Conservation (phyloP, 2,329 filamentous ascomycete species). For the Aspergillus versicolor region DNA sequence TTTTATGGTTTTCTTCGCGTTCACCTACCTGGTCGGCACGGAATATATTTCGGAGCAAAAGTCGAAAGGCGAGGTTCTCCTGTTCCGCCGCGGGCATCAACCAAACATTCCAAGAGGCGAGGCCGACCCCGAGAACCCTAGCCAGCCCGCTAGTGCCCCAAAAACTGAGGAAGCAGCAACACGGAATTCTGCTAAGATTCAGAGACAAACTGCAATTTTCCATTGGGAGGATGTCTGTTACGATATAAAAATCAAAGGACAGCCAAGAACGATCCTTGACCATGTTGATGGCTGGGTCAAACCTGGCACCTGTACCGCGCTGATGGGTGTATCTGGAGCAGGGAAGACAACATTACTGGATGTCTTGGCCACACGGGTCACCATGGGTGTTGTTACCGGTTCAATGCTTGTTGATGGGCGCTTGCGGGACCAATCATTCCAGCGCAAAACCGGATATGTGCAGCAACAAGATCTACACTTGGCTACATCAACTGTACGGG, state of each 20-base stretch:
- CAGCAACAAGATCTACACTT: slow-evolving; percentile 92
- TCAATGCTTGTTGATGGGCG: slow-evolving; percentile 81
- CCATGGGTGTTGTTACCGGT: slow-evolving; percentile 86
- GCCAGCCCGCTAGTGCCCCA: background rate
- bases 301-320: slow-evolving; percentile 81
- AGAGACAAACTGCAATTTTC: slow-evolving; percentile 73
- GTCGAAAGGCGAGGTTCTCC: slow-evolving; percentile 30
- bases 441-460: slow-evolving; percentile 88
- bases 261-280: slow-evolving; percentile 75
- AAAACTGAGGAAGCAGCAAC: slow-evolving; percentile 3
- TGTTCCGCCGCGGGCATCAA: slow-evolving; percentile 28
- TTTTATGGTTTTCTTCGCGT: slow-evolving; percentile 61
- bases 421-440: slow-evolving; percentile 76
- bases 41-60: slow-evolving; percentile 26
- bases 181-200: slow-evolving; percentile 49
- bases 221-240: slow-evolving; percentile 85
- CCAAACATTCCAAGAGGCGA: background rate
- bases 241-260: slow-evolving; percentile 75
- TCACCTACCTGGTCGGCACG: slow-evolving; percentile 26
- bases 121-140: slow-evolving; percentile 4
- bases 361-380: slow-evolving; percentile 79
- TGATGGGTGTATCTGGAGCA: slow-evolving; percentile 90
- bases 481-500: slow-evolving; percentile 79
- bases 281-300: slow-evolving; percentile 92
- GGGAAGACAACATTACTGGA: slow-evolving; percentile 91